Base-by-base conservation (phyloP, 2,329 filamentous ascomycete genomes). In the Raffaelea deltoideospora region DNA sequence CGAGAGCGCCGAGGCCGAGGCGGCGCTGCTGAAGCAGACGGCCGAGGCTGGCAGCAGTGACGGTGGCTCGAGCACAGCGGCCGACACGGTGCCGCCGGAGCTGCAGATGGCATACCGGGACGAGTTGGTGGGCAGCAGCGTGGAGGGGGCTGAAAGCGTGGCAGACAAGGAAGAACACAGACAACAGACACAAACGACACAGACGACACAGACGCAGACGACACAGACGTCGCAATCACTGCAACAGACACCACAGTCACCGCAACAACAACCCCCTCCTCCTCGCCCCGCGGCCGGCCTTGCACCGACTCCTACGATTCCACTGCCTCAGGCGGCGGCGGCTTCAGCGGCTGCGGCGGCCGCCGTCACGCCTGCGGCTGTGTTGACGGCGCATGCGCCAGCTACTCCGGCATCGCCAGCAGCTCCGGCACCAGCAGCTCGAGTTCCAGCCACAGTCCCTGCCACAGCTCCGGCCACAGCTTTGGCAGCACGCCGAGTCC, bases 31-130 rank as follows among this genome's bases (percentile, higher is more conserved):
- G 8, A 21, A 31, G 15, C 29, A 29, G 27, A 30, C 42, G 22
- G 47, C 55, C 54, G 70, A 68, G 37, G 58, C 68, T 5, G 54
- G 64, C 47, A 14, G 14, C 5, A 22, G 11, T n/a, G 19, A 10
- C 10, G 19, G 19, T 15, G 29, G 17, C 10, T 17, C 15, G 4
- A 5, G 5, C 29, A 17, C 17, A 17, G 10, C 29, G 8, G 17
- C 29, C 22, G 27, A 30, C 3, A 27, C 10, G 7, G 53, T 74
- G 2, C 70, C 70, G 3, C 53, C 61, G 3, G 72, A 74, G 49
- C 50, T 78, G 43, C 69, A 65, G 50, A 61, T 93, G 59, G 79
- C 69, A 2, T 88, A 79, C 56, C 72, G 75, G 43, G 83, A 86
- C 50, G 77, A 86, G 55, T 64, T 85, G 60, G 64, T n/a, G 56